Base-by-base conservation (phyloP, 164 flowering plant species). In the Piper longum region DNA sequence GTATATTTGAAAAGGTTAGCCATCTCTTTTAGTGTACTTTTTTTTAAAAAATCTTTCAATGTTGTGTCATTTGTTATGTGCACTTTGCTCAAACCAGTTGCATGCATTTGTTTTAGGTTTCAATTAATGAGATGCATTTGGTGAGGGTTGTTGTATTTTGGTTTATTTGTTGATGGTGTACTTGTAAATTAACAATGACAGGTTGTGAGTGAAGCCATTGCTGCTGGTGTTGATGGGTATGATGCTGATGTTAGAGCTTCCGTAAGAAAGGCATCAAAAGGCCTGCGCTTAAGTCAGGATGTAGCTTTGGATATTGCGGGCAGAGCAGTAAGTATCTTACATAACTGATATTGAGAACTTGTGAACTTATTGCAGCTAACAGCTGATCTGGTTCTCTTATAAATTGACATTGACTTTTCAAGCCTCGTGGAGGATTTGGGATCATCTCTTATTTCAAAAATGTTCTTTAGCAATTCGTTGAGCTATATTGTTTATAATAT, bases 281-380 rank as follows among this genome's bases (percentile, higher is more conserved):
- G 96, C 58, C 75, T 95, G 67, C 89, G 99, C 60, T 78, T 95
- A 60, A 81, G 91, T 19, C 80, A 82, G 72, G 98, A 87, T 65
- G 79, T 85, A 76, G 93, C 96, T 40, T 85, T 95, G 88, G 77
- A 87, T 61, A 91, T 95, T 77, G 92, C 97, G 62, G 71, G 96
- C 75, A 89, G 84, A 71, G 95, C 95, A 14, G 99, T 95, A 45
- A 82, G 96, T 83, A 57, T 69, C 48, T 43, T 60, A 45, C n/a
- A 12, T 60, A 43, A 56, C 8, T 7, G 8, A 7, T 17, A 17
- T 16, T 16, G 59, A 48, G 14, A 9, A 9, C 52, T 48, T 48
- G 52, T 48, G 6, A 5, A 5, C 9, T 5, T 48, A 9, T 48
- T 12, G 52, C 52, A 48, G 11, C 14, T 2, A 48, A 9, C 9